A percentile compares a stretch with the other conserved stretches of the same genome.
phyloP scores from a whole-genome alignment of 805 yeast species.

The Yarrowia sp. region DNA sequence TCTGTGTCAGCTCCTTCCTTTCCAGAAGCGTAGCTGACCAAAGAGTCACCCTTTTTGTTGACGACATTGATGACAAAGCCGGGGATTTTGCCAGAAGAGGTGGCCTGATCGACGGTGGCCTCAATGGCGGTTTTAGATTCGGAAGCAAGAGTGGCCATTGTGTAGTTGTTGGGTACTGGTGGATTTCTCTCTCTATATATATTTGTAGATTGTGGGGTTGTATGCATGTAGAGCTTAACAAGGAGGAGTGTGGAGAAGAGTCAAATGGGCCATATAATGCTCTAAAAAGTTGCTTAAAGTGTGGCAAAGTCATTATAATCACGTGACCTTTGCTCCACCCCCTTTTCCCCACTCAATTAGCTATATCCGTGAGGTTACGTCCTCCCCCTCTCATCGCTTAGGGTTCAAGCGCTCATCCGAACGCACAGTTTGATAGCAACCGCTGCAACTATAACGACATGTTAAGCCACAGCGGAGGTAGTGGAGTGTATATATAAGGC shows the following conservation, averaged over 20 bases:
- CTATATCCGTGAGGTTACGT: no score
- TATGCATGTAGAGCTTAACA: not conserved
- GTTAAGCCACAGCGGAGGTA: not conserved
- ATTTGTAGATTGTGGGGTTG: not conserved
- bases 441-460: not conserved
- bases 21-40: conserved; percentile 28
- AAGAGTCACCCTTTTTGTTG: conserved; percentile 25
- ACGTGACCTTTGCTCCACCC: not conserved
- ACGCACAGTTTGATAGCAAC: conserved; percentile 1
- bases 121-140: conserved; percentile 3
- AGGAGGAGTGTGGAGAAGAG: not conserved
- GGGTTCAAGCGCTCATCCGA: conserved; percentile 19
- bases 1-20: conserved; percentile 25
- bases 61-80: conserved; percentile 21
- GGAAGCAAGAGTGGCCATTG: not conserved
- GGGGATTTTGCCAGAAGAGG: conserved; percentile 10
- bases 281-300: no score
- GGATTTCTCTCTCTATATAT: not conserved
- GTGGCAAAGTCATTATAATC: no score
- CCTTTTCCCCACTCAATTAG: not conserved
- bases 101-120: not conserved
- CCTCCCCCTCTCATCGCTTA: not conserved
- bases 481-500: no score
- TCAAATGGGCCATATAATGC: no score
- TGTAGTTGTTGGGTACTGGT: not conserved